Evolutionary conservation across 2,329 filamentous ascomycete species (phyloP).

Genomic region (Remersonia thermophila): DNA sequence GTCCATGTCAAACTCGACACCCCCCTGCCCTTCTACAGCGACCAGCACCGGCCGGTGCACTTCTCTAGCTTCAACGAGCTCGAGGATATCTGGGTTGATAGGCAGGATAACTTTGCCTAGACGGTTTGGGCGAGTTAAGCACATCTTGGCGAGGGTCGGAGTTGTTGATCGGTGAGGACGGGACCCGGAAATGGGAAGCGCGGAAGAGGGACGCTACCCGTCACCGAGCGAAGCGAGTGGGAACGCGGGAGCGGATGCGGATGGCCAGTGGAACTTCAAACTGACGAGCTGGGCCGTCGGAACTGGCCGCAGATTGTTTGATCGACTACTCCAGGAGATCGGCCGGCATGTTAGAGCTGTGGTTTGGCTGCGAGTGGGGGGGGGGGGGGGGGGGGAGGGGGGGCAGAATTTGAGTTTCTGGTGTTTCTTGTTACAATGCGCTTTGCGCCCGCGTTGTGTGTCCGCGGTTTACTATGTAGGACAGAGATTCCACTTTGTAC

Average conservation of each 20-base stretch:
- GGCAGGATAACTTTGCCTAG: conserved; percentile 84
- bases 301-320: conserved; percentile 14
- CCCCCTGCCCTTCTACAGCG: conserved; percentile 80
- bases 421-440: background rate
- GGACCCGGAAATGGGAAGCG: background rate
- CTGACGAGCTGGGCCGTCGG: conserved; percentile 6
- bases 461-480: background rate
- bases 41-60: conserved; percentile 81
- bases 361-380: conserved; percentile 4
- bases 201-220: background rate
- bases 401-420: background rate
- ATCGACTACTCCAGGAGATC: conserved; percentile 13
- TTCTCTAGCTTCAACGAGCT: conserved; percentile 96
- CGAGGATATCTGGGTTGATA: conserved; percentile 92
- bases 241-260: conserved; percentile 1
- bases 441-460: no score
- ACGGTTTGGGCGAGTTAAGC: background rate
- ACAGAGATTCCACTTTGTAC: no score
- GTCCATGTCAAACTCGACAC: conserved; percentile 91
- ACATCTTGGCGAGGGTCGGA: background rate
- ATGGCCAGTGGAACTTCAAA: conserved; percentile 4
- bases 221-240: background rate
- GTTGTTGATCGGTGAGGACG: background rate
- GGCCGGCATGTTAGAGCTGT: no score
- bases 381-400: background rate